A percentile compares a stretch with the other conserved stretches of the same genome.
These are phyloP conservation scores for Suhomyces panamericanus DNA, from an alignment of 1,139 yeast species.

Conservation along the genomic window DNA sequence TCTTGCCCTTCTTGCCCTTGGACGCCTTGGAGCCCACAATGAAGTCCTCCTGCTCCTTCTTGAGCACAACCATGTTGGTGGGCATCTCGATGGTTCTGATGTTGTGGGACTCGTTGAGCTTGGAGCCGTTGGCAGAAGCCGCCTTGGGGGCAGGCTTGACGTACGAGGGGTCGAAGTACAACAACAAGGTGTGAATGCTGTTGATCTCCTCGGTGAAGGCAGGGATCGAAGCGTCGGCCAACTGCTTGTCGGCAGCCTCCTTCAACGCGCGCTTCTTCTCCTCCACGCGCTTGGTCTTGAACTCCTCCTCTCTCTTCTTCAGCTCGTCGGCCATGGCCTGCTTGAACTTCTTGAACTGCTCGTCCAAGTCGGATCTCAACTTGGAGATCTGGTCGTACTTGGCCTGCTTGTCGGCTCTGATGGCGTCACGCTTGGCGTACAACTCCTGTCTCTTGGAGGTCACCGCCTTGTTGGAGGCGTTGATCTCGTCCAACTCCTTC, in stretches of 20 bases:
- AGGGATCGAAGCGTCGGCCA: conserved; percentile 73
- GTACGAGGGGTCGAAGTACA: conserved; percentile 76
- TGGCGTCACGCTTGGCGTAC: conserved; percentile 64
- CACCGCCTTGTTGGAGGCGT: conserved; percentile 59
- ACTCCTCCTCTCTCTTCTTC: conserved; percentile 70
- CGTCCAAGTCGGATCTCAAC: conserved; percentile 67
- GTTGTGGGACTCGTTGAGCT: conserved; percentile 25
- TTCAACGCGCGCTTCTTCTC: conserved; percentile 63
- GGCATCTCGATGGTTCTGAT: conserved; percentile 61
- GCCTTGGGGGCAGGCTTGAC: conserved; percentile 56
- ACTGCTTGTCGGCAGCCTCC: conserved; percentile 64
- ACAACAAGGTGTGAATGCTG: conserved; percentile 69
- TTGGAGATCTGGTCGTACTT: conserved; percentile 63
- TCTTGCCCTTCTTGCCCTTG: conserved; percentile 47
- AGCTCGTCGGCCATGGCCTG: conserved; percentile 67
- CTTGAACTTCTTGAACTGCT: conserved; percentile 69
- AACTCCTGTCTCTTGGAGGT: conserved; percentile 66
- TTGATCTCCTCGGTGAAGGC: conserved; percentile 79
- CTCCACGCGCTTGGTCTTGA: conserved; percentile 52
- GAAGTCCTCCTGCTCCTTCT: conserved; percentile 62
- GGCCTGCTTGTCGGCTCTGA: conserved; percentile 70
- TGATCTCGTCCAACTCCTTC: conserved; percentile 60
- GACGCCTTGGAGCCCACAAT: conserved; percentile 49
- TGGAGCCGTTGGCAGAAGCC: conserved; percentile 29
- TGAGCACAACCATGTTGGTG: conserved; percentile 61